Evolutionary conservation across 176 grass and related monocot genomes (phyloP), one percentile per base, ranked within the genome.

Genomic region (Oropetium thomaeum): DNA sequence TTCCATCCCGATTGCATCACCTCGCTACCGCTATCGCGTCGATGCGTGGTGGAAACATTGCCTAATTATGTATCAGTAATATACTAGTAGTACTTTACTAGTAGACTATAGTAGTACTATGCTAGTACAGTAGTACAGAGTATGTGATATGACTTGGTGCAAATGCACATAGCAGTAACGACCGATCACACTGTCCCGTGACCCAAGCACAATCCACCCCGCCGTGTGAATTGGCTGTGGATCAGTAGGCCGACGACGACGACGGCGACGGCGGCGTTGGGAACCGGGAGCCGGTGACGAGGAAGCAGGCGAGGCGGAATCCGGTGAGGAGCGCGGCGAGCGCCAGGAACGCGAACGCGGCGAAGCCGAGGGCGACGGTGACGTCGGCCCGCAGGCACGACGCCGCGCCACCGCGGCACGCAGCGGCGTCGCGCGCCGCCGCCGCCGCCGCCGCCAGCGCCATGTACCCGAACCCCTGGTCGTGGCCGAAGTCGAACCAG

Each of bases 401-500:
- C 83, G 74, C 71, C 4, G 86, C 11, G 69, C 34, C 1, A 31
- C 27, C n/a, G 26, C 29, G 69, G 16, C 25, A n/a, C n/a, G n/a
- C n/a, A n/a, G n/a, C 41, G 6, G 40, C 10, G 19, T 41, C 43
- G 12, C 40, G 10, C 40, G 35, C 27, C 25, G 31, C 55, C 60
- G 26, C 34, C 32, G 3, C 19, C 10, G 25, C 71, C 47, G 71
- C 89, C 3, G 79, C 83, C 49, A 89, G 31, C 77, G 80, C 81
- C 84, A 98, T 67, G 79, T 92, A 98, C 5, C 86, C 81, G 62
- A 98, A 92, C 0, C 88, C 87, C 96, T 97, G 95, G 69, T 97
- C 95, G 89, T 93, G 95, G 8, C 66, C 69, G 81, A 93, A 97
- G 80, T 97, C 95, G 81, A 93, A 97, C 91, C 88, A 93, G 79